phyloP scores from a whole-genome alignment of 1,284 basidiomycete genomes.

The Malassezia sympodialis region DNA sequence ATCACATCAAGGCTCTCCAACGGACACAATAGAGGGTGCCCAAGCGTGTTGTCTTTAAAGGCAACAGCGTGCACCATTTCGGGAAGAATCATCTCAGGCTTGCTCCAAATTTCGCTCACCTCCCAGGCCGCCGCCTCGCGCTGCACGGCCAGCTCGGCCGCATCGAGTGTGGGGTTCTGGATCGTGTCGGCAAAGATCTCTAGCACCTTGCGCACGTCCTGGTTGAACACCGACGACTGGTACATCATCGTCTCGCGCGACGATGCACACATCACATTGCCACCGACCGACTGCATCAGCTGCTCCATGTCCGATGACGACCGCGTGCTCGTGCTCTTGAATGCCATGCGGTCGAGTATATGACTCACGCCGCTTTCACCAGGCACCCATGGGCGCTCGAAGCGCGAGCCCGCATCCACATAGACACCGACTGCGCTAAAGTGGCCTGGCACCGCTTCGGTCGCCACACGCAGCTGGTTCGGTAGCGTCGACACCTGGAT shows the following conservation, averaged over 20 bases:
- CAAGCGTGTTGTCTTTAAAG: conserved; percentile 67
- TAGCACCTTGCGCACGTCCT: conserved; percentile 68
- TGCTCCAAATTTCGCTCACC: conserved; percentile 72
- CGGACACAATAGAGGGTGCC: conserved; percentile 79
- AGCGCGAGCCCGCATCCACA: conserved; percentile 85
- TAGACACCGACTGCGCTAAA: conserved; percentile 90
- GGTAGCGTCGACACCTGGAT: conserved; percentile 67
- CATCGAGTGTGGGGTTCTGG: conserved; percentile 64
- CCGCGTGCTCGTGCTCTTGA: conserved; percentile 60
- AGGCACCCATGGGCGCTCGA: conserved; percentile 62
- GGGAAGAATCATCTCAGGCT: conserved; percentile 91
- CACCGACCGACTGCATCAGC: conserved; percentile 74
- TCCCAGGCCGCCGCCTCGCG: conserved; percentile 85
- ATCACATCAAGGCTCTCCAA: conserved; percentile 68
- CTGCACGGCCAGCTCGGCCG: conserved; percentile 72
- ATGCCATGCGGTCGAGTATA: conserved; percentile 87
- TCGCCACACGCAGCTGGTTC: conserved; percentile 83
- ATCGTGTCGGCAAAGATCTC: conserved; percentile 85
- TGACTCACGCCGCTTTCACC: conserved; percentile 68
- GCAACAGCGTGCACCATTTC: conserved; percentile 81
- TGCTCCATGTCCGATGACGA: conserved; percentile 64
- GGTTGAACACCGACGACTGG: conserved; percentile 86
- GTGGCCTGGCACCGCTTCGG: conserved; percentile 80
- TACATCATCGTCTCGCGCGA: conserved; percentile 95
- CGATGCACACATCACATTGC: conserved; percentile 82